These are phyloP conservation scores for Xerocomus spinulosus DNA, from an alignment of 768 basidiomycete genomes.

Conservation along the genomic window DNA sequence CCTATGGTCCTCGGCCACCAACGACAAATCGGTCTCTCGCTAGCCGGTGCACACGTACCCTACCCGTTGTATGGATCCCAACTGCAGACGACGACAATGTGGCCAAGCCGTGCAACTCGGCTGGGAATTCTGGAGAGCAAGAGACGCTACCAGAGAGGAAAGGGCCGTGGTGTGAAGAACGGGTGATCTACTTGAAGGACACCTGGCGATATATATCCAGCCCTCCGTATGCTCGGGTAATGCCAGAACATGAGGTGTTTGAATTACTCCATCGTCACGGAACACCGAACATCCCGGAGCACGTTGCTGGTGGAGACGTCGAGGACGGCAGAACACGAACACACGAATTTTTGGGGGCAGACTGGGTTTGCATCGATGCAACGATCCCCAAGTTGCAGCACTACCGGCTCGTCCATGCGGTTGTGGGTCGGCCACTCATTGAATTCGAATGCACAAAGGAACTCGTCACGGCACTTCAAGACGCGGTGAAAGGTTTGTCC, in stretches of 20 bases:
- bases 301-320: neutral
- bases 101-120: neutral
- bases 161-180: neutral
- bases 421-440: neutral
- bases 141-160: neutral
- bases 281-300: constrained; percentile 1
- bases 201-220: constrained; percentile 1
- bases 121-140: neutral
- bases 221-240: neutral
- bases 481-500: neutral
- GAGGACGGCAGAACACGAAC: neutral
- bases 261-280: neutral
- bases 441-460: neutral
- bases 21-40: neutral
- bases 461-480: neutral
- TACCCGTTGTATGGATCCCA: neutral
- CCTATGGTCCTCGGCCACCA: no score
- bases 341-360: neutral
- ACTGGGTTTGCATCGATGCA: neutral
- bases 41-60: constrained; percentile 1
- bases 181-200: constrained; percentile 2
- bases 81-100: neutral
- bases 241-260: constrained; percentile 1
- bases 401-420: neutral
- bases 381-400: neutral